Percentiles rank a stretch among this genome's conserved stretches.
These are phyloP conservation scores for Mycena pura DNA, from an alignment of 768 basidiomycete species.

Conservation along the genomic window DNA sequence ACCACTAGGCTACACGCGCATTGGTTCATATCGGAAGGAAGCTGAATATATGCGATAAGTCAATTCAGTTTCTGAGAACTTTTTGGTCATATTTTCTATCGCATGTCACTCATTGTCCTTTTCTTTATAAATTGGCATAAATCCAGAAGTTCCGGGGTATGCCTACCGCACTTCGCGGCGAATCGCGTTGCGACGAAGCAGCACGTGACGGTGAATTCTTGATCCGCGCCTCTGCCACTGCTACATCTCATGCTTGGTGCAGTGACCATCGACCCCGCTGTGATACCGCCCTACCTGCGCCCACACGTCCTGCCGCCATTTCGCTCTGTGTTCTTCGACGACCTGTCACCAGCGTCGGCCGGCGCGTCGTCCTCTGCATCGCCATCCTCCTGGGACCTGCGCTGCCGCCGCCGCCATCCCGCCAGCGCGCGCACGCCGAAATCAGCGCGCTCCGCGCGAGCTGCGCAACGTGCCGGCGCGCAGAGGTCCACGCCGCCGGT, in stretches of 20 bases:
- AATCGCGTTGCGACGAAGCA: too few species aligned
- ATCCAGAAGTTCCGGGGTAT: too few species aligned
- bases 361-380: not conserved
- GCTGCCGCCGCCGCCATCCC: constrained; percentile 18
- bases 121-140: too few species aligned
- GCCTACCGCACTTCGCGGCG: too few species aligned
- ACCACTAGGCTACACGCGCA: too few species aligned
- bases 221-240: constrained; percentile 1
- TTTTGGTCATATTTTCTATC: too few species aligned
- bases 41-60: too few species aligned
- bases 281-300: constrained; percentile 65
- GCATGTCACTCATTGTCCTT: too few species aligned
- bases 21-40: too few species aligned
- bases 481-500: constrained; percentile 56
- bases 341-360: constrained; percentile 24
- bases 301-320: constrained; percentile 63
- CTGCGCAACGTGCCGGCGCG: constrained; percentile 53
- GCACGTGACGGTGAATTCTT: too few species aligned
- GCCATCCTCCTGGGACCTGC: not conserved
- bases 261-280: constrained; percentile 55
- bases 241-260: constrained; percentile 13
- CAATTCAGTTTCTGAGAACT: too few species aligned
- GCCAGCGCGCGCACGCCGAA: constrained; percentile 43
- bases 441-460: constrained; percentile 49
- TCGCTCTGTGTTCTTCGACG: constrained; percentile 60